phyloP scores from a whole-genome alignment of 495 filamentous ascomycete genomes.

The Penicillium mononematosum region DNA sequence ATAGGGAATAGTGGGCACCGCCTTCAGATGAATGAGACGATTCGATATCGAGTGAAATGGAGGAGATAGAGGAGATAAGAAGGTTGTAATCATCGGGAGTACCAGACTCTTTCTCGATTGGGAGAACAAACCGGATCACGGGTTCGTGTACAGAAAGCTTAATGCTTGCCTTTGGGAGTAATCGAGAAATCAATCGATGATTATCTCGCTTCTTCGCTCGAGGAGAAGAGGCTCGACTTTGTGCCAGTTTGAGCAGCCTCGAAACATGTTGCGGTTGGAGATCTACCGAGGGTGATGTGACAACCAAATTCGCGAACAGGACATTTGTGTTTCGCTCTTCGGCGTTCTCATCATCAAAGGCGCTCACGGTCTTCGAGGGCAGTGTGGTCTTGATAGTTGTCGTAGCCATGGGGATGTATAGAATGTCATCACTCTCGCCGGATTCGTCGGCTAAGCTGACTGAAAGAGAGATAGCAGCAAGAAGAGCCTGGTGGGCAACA shows the following conservation, averaged over 20 bases:
- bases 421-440: conserved; percentile 77
- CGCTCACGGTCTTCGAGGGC: conserved; percentile 88
- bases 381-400: conserved; percentile 93
- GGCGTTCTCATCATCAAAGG: conserved; percentile 68
- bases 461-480: conserved; percentile 88
- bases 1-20: conserved; percentile 81
- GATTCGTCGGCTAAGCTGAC: conserved; percentile 86
- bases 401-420: conserved; percentile 97
- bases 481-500: conserved; percentile 90
- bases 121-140: conserved; percentile 83
- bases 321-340: conserved; percentile 94
- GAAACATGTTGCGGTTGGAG: conserved; percentile 93
- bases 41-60: conserved; percentile 86
- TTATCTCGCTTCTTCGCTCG: conserved; percentile 46
- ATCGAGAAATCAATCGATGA: conserved; percentile 78
- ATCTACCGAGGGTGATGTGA: conserved; percentile 94
- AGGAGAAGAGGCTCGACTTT: conserved; percentile 52
- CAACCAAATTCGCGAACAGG: conserved; percentile 89
- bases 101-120: conserved; percentile 62
- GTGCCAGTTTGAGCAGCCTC: conserved; percentile 72
- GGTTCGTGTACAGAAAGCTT: conserved; percentile 97
- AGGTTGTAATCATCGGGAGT: conserved; percentile 76
- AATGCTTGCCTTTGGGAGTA: conserved; percentile 90
- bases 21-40: conserved; percentile 88
- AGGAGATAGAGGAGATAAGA: conserved; percentile 90